These are phyloP conservation scores for Xylaria scruposa DNA, from an alignment of 495 filamentous ascomycete species.

Conservation along the genomic window DNA sequence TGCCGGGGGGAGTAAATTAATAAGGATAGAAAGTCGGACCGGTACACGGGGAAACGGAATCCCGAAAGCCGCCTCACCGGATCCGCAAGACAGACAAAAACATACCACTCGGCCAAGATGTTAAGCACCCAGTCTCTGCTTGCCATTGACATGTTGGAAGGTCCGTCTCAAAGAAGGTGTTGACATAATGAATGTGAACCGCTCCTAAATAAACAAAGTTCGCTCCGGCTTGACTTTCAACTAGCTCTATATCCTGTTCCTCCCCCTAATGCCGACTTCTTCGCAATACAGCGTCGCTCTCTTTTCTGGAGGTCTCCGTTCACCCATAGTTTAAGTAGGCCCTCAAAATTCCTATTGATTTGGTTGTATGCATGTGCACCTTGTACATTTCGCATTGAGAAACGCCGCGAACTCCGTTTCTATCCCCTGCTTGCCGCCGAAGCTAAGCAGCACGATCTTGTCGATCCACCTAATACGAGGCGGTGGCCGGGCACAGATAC, in stretches of 20 bases:
- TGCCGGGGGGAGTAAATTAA: background rate
- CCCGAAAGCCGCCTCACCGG: background rate
- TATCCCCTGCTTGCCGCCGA: conserved; percentile 39
- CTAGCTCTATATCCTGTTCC: too few relatives aligned
- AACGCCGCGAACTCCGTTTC: conserved; percentile 35
- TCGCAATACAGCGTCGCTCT: background rate
- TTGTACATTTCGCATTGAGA: conserved; percentile 31
- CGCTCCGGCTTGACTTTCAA: too few relatives aligned
- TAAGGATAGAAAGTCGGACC: background rate
- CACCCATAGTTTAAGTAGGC: background rate
- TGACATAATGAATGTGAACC: background rate
- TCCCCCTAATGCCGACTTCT: background rate
- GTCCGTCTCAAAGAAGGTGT: background rate
- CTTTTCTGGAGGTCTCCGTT: background rate
- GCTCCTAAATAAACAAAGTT: background rate
- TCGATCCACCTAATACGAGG: conserved; percentile 33
- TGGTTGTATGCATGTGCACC: conserved; percentile 23
- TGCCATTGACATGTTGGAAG: background rate
- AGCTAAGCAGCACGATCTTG: conserved; percentile 36
- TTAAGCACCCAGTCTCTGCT: background rate
- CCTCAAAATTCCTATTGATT: conserved; percentile 8
- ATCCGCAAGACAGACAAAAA: background rate
- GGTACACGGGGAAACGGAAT: background rate
- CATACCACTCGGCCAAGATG: background rate
- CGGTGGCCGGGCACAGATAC: too few relatives aligned